Percentiles rank a stretch among this genome's conserved stretches.
phyloP scores from a whole-genome alignment of 208 protist genomes.

The Trichomonas tenax region DNA sequence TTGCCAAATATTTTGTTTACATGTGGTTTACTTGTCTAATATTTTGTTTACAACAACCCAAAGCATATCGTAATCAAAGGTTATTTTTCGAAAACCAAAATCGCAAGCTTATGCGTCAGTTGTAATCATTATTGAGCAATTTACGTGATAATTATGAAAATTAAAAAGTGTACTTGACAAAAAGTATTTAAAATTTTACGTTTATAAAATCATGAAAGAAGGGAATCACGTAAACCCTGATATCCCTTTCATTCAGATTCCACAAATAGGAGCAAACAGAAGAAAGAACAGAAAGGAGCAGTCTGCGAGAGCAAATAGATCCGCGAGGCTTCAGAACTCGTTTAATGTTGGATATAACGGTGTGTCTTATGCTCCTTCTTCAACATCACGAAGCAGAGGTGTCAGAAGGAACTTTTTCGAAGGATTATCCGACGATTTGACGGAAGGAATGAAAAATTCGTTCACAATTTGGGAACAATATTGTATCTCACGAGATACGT shows the following conservation, averaged over 20 bases:
- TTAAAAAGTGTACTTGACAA: too few relatives aligned
- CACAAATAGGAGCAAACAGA: not conserved
- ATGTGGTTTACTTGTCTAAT: too few relatives aligned
- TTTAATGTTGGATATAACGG: not conserved
- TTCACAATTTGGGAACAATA: not conserved
- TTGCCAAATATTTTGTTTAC: too few relatives aligned
- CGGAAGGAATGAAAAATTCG: not conserved
- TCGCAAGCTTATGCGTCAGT: too few relatives aligned
- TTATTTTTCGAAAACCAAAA: too few relatives aligned
- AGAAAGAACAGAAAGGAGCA: not conserved
- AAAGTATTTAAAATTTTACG: not conserved
- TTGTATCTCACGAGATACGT: not conserved
- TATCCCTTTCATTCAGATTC: not conserved
- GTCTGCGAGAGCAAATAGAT: not conserved
- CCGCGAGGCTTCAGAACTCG: not conserved
- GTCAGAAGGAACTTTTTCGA: not conserved
- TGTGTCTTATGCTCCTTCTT: not conserved
- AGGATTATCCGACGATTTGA: not conserved
- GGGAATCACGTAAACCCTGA: not conserved
- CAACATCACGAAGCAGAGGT: not conserved
- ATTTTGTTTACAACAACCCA: too few relatives aligned
- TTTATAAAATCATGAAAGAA: not conserved
- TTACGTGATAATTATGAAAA: too few relatives aligned
- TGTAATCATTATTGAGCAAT: too few relatives aligned
- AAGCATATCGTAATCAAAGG: too few relatives aligned